Percentiles rank a stretch among this genome's conserved stretches.
Evolutionary conservation across 208 protist species (phyloP).

Genomic region (Trypanosomatidae sp.): DNA sequence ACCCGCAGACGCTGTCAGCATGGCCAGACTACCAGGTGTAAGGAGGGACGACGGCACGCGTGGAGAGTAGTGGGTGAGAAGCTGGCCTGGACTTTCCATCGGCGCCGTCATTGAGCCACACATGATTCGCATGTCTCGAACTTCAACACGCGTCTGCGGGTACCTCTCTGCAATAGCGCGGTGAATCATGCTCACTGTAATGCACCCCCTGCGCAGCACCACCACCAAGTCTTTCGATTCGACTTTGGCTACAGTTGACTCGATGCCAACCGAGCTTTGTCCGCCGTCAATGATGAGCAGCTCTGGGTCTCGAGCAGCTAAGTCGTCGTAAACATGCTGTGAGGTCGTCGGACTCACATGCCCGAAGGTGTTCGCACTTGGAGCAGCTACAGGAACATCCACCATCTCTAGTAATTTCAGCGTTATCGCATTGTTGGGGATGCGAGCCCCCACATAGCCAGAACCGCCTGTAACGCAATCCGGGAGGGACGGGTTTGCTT

Average conservation of each 20-base stretch:
- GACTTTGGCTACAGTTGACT: conserved; percentile 92
- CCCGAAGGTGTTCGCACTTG: conserved; percentile 94
- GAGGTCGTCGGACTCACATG: conserved; percentile 92
- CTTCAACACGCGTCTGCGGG: conserved; percentile 48
- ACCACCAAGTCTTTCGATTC: conserved; percentile 53
- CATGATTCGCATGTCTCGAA: conserved; percentile 74
- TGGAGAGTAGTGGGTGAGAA: conserved; percentile 92
- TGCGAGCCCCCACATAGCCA: conserved; percentile 87
- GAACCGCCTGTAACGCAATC: conserved; percentile 82
- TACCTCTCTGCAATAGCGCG: conserved; percentile 40
- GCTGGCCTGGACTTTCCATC: conserved; percentile 90
- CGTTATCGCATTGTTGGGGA: conserved; percentile 75
- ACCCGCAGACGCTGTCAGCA: conserved; percentile 4
- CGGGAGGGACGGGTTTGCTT: conserved; percentile 59
- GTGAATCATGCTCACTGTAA: conserved; percentile 72
- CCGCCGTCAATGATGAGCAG: conserved; percentile 89
- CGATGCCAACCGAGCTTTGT: conserved; percentile 88
- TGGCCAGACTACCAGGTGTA: conserved; percentile 54
- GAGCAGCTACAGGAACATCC: conserved; percentile 85
- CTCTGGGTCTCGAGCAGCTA: conserved; percentile 72
- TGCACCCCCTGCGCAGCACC: conserved; percentile 82
- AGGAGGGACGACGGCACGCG: conserved; percentile 69
- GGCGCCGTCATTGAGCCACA: conserved; percentile 30
- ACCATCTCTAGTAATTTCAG: conserved; percentile 64
- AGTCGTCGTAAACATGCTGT: conserved; percentile 89